These are phyloP conservation scores for Hypericum androsaemum DNA, from an alignment of 345 rosid genomes.

Conservation along the genomic window DNA sequence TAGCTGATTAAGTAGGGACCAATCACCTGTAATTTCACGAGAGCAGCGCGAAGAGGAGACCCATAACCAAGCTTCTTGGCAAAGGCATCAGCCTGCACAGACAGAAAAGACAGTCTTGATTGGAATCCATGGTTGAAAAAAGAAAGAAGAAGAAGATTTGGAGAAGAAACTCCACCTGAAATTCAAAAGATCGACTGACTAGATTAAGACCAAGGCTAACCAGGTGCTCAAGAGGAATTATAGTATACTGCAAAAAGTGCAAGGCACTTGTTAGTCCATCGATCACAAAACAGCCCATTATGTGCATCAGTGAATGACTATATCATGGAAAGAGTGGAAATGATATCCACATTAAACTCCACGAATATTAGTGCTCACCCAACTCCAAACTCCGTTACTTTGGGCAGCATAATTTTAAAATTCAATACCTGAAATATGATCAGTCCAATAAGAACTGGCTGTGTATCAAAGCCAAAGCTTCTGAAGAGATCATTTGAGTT, in stretches of 20 bases:
- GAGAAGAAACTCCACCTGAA: constrained; percentile 49
- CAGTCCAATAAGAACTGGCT: constrained; percentile 87
- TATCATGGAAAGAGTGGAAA: too few relatives aligned
- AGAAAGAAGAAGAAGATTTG: neutral
- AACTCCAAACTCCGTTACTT: too few relatives aligned
- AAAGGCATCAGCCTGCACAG: constrained; percentile 86
- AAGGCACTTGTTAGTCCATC: too few relatives aligned
- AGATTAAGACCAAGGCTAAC: constrained; percentile 85
- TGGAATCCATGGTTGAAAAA: neutral
- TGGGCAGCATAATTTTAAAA: neutral
- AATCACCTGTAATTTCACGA: constrained; percentile 92
- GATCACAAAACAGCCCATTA: too few relatives aligned
- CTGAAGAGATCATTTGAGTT: constrained; percentile 84
- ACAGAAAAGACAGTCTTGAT: neutral
- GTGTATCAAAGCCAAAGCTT: constrained; percentile 94
- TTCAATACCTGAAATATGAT: constrained; percentile 84
- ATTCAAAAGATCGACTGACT: constrained; percentile 94
- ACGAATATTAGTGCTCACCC: too few relatives aligned
- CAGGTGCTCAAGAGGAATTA: constrained; percentile 83
- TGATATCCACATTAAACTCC: too few relatives aligned
- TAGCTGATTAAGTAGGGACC: neutral
- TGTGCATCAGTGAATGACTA: too few relatives aligned
- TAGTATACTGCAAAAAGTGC: constrained; percentile 58
- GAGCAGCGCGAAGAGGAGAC: constrained; percentile 70
- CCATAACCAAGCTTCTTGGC: constrained; percentile 88